A percentile compares a stretch with the other conserved stretches of the same genome.
phyloP scores from a whole-genome alignment of 306 rosid species.

The Dalbergia cochinchinensis region DNA sequence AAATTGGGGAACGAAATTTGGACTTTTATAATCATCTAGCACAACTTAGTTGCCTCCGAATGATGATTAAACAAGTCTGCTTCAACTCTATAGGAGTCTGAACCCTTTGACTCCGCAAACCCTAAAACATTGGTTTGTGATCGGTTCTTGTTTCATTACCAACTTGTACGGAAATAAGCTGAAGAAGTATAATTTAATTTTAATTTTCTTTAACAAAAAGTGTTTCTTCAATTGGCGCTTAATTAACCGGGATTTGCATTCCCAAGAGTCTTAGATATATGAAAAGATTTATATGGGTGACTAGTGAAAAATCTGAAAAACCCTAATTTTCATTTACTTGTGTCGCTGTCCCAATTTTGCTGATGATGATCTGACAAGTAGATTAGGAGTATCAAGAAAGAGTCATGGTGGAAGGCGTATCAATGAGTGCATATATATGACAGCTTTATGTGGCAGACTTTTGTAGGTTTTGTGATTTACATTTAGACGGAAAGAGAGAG shows the following conservation, averaged over 20 bases:
- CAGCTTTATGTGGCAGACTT: conserved; percentile 53
- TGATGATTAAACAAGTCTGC: neutral
- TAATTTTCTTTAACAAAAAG: neutral
- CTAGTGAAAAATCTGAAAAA: conserved; percentile 39
- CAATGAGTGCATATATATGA: conserved; percentile 50
- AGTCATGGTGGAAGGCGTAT: conserved; percentile 45
- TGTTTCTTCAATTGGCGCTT: neutral
- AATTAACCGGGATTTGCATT: neutral
- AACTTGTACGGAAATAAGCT: conserved; percentile 15
- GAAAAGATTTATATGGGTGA: neutral
- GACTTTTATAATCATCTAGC: conserved; percentile 28
- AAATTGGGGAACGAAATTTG: conserved; percentile 28
- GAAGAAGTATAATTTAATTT: too few relatives aligned
- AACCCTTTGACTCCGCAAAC: conserved; percentile 28
- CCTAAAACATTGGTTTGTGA: conserved; percentile 26
- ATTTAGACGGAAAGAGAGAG: conserved; percentile 51
- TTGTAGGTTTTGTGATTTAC: conserved; percentile 48
- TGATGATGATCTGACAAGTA: conserved; percentile 30
- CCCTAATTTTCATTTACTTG: conserved; percentile 44
- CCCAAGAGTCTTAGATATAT: neutral
- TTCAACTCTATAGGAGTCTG: neutral
- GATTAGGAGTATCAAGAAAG: conserved; percentile 37
- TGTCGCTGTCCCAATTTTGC: neutral
- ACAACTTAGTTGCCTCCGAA: neutral
- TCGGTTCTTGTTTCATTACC: conserved; percentile 12